phyloP scores from a whole-genome alignment of 2,329 filamentous ascomycete species.

The Triangularia setosa region DNA sequence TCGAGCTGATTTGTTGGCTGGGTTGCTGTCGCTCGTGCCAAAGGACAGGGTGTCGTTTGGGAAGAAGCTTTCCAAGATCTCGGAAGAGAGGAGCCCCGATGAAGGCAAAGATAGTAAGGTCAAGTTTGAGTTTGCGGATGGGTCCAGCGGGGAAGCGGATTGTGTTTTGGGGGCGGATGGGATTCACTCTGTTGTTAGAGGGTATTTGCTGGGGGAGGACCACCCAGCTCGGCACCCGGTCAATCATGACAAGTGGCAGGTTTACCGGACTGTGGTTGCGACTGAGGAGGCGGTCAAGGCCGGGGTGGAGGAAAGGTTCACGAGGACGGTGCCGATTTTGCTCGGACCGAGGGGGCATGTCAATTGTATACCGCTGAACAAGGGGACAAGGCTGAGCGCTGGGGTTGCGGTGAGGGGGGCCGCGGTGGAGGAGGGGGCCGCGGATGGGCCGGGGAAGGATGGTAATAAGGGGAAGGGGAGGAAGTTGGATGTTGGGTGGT shows the following conservation, averaged over 20 bases:
- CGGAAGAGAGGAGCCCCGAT: constrained; percentile 14
- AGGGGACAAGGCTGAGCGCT: constrained; percentile 32
- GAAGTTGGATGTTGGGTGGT: constrained; percentile 27
- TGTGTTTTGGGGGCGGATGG: constrained; percentile 36
- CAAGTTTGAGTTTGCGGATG: constrained; percentile 28
- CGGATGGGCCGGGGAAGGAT: background rate
- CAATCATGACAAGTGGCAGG: constrained; percentile 33
- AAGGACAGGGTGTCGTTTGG: constrained; percentile 25
- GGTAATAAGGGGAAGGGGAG: background rate
- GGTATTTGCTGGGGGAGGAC: constrained; percentile 29
- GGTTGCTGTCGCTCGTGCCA: constrained; percentile 29
- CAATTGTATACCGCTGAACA: constrained; percentile 34
- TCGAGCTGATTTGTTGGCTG: constrained; percentile 31
- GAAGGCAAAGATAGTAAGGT: constrained; percentile 12
- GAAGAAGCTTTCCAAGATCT: constrained; percentile 22
- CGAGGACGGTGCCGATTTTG: constrained; percentile 32
- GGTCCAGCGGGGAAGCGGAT: constrained; percentile 23
- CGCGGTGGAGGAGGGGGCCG: background rate
- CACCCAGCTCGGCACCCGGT: constrained; percentile 31
- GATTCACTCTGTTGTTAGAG: constrained; percentile 32
- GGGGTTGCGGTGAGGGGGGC: constrained; percentile 32
- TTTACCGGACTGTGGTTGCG: constrained; percentile 28
- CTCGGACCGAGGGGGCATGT: constrained; percentile 32
- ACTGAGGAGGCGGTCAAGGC: constrained; percentile 27
- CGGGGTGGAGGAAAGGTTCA: constrained; percentile 30